These are phyloP conservation scores for Beauveria pseudobassiana DNA, from an alignment of 2,329 filamentous ascomycete species.

Conservation along the genomic window DNA sequence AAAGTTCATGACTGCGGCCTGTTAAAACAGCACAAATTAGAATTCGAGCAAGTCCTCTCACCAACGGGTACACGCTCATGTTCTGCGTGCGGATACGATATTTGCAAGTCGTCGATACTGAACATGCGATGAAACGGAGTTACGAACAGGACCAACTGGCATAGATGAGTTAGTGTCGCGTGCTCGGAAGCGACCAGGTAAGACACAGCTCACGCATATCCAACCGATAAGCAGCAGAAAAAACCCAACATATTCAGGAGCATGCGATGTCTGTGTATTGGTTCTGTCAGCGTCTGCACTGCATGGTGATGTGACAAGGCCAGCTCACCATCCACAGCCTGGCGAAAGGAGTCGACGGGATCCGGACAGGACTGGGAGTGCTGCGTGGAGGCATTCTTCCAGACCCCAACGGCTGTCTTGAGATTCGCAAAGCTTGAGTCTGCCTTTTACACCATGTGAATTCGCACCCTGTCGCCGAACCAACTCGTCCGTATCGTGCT, in stretches of 20 bases:
- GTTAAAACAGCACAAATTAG: neutral
- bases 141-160: constrained; percentile 33
- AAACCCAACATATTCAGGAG: constrained; percentile 80
- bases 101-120: constrained; percentile 72
- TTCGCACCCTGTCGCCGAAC: neutral
- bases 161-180: constrained; percentile 8
- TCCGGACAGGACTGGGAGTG: constrained; percentile 15
- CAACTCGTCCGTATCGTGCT: neutral
- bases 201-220: constrained; percentile 41
- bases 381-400: constrained; percentile 20
- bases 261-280: constrained; percentile 63
- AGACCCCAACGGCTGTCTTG: neutral
- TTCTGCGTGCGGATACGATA: constrained; percentile 80
- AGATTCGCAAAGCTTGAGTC: neutral
- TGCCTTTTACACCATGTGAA: neutral
- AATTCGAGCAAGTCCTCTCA: constrained; percentile 30
- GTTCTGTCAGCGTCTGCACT: neutral
- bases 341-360: constrained; percentile 24
- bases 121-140: constrained; percentile 95
- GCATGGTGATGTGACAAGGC: neutral
- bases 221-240: constrained; percentile 61
- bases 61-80: constrained; percentile 75
- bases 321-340: constrained; percentile 41
- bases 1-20: constrained; percentile 57
- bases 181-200: neutral